Evolutionary conservation across 2,329 filamentous ascomycete genomes (phyloP).

Genomic region (Calonectria ilicicola): DNA sequence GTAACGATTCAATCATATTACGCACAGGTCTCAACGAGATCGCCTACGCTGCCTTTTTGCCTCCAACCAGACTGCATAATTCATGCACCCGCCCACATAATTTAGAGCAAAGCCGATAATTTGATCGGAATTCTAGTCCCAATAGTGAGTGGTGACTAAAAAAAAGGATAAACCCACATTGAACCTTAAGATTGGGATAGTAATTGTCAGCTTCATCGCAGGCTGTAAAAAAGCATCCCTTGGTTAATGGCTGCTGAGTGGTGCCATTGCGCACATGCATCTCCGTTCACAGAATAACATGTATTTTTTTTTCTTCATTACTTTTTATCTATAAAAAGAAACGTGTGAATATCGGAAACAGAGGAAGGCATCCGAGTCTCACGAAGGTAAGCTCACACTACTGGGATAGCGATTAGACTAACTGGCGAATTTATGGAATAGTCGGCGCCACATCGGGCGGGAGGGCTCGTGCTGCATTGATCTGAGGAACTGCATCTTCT

Average conservation of each 20-base stretch:
- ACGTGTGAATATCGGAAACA: background rate
- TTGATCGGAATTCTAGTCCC: slow-evolving; percentile 28
- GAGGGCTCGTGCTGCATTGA: slow-evolving; percentile 27
- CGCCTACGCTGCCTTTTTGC: background rate
- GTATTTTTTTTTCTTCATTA: too few species aligned
- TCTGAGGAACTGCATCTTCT: slow-evolving; percentile 14
- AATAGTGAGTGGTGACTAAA: slow-evolving; percentile 17
- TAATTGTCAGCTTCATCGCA: slow-evolving; percentile 2
- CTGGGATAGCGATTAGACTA: slow-evolving; percentile 4
- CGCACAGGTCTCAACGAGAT: background rate
- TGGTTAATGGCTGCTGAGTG: background rate
- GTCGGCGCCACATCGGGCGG: slow-evolving; percentile 24
- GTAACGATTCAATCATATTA: background rate
- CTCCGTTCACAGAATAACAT: background rate
- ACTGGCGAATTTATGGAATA: background rate
- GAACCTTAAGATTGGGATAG: slow-evolving; percentile 16
- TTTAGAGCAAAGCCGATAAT: slow-evolving; percentile 16
- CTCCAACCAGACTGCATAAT: background rate
- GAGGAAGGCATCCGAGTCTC: background rate
- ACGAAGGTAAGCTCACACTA: background rate
- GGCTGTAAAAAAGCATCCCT: background rate
- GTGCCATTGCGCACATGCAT: background rate
- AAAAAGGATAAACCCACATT: background rate
- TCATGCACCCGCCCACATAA: background rate
- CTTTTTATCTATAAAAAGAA: too few species aligned